Conservation (phyloP, 2,329 filamentous ascomycete species). For the Colletotrichum horii region DNA sequence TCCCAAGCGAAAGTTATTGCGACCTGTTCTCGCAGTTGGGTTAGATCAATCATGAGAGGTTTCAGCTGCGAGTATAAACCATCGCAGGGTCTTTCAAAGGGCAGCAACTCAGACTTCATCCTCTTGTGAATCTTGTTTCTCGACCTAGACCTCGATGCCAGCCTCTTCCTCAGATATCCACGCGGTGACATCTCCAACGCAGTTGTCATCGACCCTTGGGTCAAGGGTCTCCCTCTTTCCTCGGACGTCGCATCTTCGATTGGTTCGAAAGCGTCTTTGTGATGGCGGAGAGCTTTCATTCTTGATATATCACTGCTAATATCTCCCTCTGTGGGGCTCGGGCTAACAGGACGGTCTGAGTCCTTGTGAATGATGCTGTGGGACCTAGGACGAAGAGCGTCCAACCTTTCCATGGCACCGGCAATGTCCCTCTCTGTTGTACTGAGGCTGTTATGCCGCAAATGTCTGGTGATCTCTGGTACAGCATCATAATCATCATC, state of each 20-base stretch:
- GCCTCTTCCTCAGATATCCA: not conserved
- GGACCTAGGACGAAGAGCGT: not conserved
- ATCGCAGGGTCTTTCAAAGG: not conserved
- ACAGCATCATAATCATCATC: not conserved
- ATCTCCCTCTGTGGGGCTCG: not conserved
- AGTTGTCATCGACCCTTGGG: not conserved
- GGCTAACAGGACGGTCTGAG: not conserved
- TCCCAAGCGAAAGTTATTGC: not conserved
- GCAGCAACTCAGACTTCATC: constrained; percentile 4
- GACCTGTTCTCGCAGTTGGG: not conserved
- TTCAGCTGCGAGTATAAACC: not conserved
- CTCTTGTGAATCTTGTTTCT: constrained; percentile 1
- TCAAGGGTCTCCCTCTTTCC: not conserved
- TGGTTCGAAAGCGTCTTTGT: not conserved
- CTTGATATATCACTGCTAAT: not conserved
- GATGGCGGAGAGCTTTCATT: not conserved
- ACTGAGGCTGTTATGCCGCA: not conserved
- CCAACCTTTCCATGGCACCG: not conserved
- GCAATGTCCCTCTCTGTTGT: not conserved
- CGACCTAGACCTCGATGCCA: not conserved
- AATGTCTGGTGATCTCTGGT: not conserved
- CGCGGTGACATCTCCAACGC: not conserved
- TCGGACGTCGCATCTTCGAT: not conserved
- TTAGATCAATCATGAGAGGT: not conserved
- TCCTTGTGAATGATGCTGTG: not conserved